A percentile compares a stretch with the other conserved stretches of the same genome.
These are phyloP conservation scores for Pleurotus platypus DNA, from an alignment of 768 basidiomycete species.

Conservation along the genomic window DNA sequence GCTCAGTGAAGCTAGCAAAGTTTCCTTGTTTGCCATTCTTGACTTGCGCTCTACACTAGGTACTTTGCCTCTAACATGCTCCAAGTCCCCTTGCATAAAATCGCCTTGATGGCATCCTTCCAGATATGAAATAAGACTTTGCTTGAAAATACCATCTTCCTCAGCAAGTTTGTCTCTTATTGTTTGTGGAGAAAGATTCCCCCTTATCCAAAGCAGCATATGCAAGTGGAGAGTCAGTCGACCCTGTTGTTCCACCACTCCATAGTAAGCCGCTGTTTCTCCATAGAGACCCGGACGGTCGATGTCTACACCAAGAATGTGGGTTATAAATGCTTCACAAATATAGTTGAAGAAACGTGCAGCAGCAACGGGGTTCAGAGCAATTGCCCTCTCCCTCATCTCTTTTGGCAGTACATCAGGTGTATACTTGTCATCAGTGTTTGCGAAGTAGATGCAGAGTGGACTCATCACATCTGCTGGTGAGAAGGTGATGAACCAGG, in stretches of 20 bases:
- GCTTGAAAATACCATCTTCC: slow-evolving; percentile 19
- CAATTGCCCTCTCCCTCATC: slow-evolving; percentile 11
- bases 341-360: slow-evolving; percentile 25
- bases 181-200: slow-evolving; percentile 25
- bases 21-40: too few species aligned
- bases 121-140: slow-evolving; percentile 22
- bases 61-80: slow-evolving; percentile 11
- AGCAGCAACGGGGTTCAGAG: slow-evolving; percentile 23
- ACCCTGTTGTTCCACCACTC: slow-evolving; percentile 33
- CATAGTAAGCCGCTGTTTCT: slow-evolving; percentile 24
- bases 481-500: slow-evolving; percentile 25
- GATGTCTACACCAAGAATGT: slow-evolving; percentile 18
- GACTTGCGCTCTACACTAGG: neutral
- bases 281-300: slow-evolving; percentile 25
- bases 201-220: slow-evolving; percentile 29
- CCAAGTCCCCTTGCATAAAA: slow-evolving; percentile 20
- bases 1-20: neutral
- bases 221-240: slow-evolving; percentile 33
- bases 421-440: slow-evolving; percentile 12
- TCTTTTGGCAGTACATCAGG: slow-evolving; percentile 7
- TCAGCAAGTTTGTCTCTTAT: slow-evolving; percentile 23
- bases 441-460: slow-evolving; percentile 26
- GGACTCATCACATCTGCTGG: slow-evolving; percentile 27
- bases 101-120: slow-evolving; percentile 27
- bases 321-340: slow-evolving; percentile 18